Evolutionary conservation across 2,329 filamentous ascomycete species (phyloP).

Genomic region (Talaromyces amestolkiae): DNA sequence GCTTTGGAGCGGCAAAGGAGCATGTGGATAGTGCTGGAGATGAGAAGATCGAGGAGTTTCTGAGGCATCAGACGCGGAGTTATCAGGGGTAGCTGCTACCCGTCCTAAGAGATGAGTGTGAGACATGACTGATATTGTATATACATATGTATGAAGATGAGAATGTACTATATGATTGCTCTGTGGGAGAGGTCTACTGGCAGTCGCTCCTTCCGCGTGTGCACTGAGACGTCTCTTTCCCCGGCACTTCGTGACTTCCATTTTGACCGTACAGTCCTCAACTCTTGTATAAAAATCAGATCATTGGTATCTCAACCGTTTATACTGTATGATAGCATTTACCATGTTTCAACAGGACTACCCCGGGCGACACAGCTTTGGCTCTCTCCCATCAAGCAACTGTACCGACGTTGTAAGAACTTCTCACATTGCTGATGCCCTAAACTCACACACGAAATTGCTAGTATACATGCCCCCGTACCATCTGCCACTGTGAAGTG

Average conservation of each 20-base stretch:
- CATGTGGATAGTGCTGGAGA: not conserved
- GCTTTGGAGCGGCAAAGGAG: conserved; percentile 3
- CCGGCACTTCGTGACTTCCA: not conserved
- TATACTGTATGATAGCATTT: conserved; percentile 4
- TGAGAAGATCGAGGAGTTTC: conserved; percentile 17
- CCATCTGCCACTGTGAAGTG: conserved; percentile 15
- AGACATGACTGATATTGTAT: not conserved
- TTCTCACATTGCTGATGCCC: not conserved
- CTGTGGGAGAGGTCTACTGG: not conserved
- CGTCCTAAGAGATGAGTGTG: not conserved
- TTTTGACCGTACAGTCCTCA: not conserved
- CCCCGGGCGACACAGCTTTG: conserved; percentile 9
- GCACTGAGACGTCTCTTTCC: not conserved
- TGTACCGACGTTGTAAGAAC: conserved; percentile 14
- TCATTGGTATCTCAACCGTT: not conserved
- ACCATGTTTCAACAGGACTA: conserved; percentile 8
- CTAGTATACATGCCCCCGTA: conserved; percentile 13
- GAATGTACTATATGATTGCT: not conserved
- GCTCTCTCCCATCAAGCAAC: conserved; percentile 15
- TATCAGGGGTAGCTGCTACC: not conserved
- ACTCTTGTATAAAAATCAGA: not conserved
- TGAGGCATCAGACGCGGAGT: conserved; percentile 18
- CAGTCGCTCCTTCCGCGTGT: conserved; percentile 2
- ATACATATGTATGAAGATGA: not conserved
- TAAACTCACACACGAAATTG: not conserved